Conservation (phyloP, 2,329 filamentous ascomycete genomes). For the Aspergillus jensenii region DNA sequence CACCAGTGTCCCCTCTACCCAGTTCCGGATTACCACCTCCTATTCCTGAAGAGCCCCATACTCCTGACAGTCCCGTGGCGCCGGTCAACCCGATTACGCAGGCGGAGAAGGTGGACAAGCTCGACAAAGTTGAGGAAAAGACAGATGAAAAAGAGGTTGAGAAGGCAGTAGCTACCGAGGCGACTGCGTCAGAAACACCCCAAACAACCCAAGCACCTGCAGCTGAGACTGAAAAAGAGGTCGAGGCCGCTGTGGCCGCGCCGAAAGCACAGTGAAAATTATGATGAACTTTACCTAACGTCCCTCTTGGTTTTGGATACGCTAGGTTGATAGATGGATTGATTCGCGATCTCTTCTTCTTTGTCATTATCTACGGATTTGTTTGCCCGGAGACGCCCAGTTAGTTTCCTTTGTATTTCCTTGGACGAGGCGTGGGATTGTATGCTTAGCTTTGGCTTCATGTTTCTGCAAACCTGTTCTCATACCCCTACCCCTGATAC, state of each 20-base stretch:
- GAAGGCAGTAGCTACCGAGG: neutral
- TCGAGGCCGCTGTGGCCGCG: neutral
- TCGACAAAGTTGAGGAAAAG: neutral
- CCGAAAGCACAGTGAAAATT: constrained; percentile 1
- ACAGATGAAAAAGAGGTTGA: neutral
- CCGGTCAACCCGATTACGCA: neutral
- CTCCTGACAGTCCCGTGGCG: constrained; percentile 24
- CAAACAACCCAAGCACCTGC: neutral
- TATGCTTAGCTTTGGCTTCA: constrained; percentile 12
- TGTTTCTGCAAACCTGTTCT: constrained; percentile 6
- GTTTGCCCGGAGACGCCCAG: neutral
- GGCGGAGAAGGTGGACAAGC: neutral
- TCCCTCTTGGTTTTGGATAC: neutral
- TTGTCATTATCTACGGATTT: constrained; percentile 4
- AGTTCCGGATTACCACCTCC: constrained; percentile 30
- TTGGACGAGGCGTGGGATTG: constrained; percentile 6
- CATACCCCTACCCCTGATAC: constrained; percentile 12
- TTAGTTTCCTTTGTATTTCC: constrained; percentile 8
- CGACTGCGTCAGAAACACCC: neutral
- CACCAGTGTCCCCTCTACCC: constrained; percentile 31
- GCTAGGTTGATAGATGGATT: constrained; percentile 3
- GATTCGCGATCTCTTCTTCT: constrained; percentile 2
- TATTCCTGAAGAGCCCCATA: constrained; percentile 36
- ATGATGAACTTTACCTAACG: neutral
- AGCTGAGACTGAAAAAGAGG: neutral